Conservation (phyloP, 129 eudicot genomes). For the Centrapalus pauciflorus region DNA sequence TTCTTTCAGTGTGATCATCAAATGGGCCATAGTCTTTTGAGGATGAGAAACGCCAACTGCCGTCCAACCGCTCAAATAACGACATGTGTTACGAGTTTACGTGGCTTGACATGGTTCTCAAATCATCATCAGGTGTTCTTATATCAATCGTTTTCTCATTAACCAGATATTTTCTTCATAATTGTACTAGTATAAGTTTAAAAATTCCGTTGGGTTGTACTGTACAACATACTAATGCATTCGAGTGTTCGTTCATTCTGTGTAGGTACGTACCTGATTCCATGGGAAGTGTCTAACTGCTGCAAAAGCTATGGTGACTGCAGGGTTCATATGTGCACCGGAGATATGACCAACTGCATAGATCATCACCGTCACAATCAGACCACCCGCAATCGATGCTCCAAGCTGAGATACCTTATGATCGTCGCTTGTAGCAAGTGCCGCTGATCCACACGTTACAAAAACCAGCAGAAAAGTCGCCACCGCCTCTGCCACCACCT, state of each 20-base stretch:
- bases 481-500: slow-evolving; percentile 46
- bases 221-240: background rate
- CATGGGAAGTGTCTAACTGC: slow-evolving; percentile 58
- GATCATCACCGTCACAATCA: slow-evolving; percentile 54
- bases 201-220: background rate
- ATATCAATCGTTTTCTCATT: background rate
- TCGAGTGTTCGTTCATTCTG: background rate
- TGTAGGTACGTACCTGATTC: slow-evolving; percentile 38
- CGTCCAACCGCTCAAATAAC: background rate
- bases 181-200: background rate
- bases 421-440: slow-evolving; percentile 31
- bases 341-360: slow-evolving; percentile 59
- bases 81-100: background rate
- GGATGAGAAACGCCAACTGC: too few relatives aligned
- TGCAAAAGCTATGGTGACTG: slow-evolving; percentile 68
- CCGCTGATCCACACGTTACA: slow-evolving; percentile 45
- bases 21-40: too few relatives aligned
- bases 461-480: slow-evolving; percentile 47
- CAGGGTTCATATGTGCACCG: too few relatives aligned
- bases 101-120: background rate
- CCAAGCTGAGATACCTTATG: slow-evolving; percentile 13
- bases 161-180: background rate
- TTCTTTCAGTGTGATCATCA: too few relatives aligned
- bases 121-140: background rate
- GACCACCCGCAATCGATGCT: slow-evolving; percentile 50